These are phyloP conservation scores for Mycena galopus DNA, from an alignment of 768 basidiomycete species.

Conservation along the genomic window DNA sequence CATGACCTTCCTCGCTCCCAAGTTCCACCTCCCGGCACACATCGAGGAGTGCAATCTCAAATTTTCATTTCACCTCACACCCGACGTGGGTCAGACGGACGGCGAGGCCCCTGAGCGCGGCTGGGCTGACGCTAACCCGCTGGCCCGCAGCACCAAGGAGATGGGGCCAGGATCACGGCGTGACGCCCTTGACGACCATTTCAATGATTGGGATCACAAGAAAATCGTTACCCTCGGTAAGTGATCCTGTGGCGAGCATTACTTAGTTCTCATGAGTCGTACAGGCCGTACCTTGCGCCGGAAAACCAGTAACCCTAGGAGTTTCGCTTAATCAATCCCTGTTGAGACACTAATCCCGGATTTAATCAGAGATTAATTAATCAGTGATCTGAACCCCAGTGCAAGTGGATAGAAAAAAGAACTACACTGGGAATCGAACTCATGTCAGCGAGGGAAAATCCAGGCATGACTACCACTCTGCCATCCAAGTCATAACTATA, in stretches of 20 bases:
- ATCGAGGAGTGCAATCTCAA: conserved; percentile 25
- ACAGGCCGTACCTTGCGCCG: neutral
- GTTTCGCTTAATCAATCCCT: no score
- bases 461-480: no score
- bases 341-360: no score
- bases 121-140: conserved; percentile 44
- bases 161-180: conserved; percentile 45
- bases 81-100: conserved; percentile 51
- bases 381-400: no score
- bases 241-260: neutral
- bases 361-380: no score
- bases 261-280: neutral
- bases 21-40: conserved; percentile 44
- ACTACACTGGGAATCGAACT: no score
- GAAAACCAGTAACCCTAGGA: no score
- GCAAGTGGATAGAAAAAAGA: no score
- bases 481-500: no score
- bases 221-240: neutral
- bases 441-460: no score
- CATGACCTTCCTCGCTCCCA: conserved; percentile 40
- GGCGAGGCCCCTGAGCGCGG: conserved; percentile 51
- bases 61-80: conserved; percentile 42
- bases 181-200: conserved; percentile 2
- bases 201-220: conserved; percentile 5
- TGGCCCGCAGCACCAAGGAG: conserved; percentile 50